Evolutionary conservation across 441 rosid species (phyloP).

Genomic region (Adansonia madagascariensis): DNA sequence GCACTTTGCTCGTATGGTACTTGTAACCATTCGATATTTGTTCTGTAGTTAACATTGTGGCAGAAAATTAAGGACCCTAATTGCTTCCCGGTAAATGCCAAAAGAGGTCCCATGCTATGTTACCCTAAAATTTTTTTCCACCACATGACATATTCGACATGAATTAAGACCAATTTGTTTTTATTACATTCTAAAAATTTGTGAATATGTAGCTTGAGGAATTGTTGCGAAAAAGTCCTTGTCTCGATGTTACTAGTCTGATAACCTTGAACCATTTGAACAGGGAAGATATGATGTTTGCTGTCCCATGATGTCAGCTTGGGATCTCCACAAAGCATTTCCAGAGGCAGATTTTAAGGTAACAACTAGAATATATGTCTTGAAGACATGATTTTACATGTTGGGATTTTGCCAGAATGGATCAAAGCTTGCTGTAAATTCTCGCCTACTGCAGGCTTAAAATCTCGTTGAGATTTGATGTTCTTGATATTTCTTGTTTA

Average conservation of each 20-base stretch:
- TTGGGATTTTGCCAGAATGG: not conserved
- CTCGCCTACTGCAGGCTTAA: not conserved
- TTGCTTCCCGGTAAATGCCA: not conserved
- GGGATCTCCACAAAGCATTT: slow-evolving; percentile 98
- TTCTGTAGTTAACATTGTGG: not conserved
- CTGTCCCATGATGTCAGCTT: slow-evolving; percentile 98
- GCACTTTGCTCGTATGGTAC: not conserved
- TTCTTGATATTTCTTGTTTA: not conserved
- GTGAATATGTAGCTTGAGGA: not conserved
- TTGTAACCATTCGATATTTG: not conserved
- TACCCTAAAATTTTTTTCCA: not conserved
- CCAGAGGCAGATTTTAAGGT: slow-evolving; percentile 95
- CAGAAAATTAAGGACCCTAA: not conserved
- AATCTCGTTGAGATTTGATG: not conserved
- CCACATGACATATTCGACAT: not conserved
- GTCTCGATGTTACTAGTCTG: not conserved
- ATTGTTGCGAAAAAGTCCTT: not conserved
- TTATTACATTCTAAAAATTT: not conserved
- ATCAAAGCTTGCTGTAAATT: not conserved
- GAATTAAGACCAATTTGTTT: not conserved
- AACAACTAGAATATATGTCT: slow-evolving; percentile 23
- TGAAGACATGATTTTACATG: slow-evolving; percentile 12
- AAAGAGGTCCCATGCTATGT: not conserved
- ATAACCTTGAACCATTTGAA: slow-evolving; percentile 30
- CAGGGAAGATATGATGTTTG: slow-evolving; percentile 95